Evolutionary conservation across 2,329 filamentous ascomycete species (phyloP), one percentile per base, ranked within the genome.

Genomic region (Zopfia rhizophila): DNA sequence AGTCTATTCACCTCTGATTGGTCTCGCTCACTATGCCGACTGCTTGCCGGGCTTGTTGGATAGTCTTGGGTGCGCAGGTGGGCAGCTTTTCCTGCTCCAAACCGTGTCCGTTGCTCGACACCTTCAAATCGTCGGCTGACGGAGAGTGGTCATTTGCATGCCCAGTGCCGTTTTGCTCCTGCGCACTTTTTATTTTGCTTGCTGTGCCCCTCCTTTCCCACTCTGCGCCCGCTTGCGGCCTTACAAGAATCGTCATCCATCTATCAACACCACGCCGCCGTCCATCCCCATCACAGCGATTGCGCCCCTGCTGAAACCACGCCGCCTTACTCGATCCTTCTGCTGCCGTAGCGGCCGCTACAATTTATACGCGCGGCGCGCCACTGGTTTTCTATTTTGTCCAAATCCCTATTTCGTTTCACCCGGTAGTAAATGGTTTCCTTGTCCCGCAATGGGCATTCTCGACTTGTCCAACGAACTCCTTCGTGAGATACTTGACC

Each of bases 381-480:
- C 16, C 24, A 12, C 17, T 19, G 10, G 19, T 32, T 28, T 18
- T 17, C n/a, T 33, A 23, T 40, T 49, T 51, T 47, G 39, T 16
- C 12, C 28, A 21, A 35, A 5, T 13, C 33, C 6, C 23, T 19
- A n/a, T 5, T 17, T 14, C 35, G 17, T 24, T 40, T 46, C 33
- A 41, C 32, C 51, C 60, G 46, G 56, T 55, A 45, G 60, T 61
- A 55, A 47, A 68, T 69, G 63, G 42, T 65, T 53, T 49, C 23
- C 33, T 38, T 45, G 51, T 50, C 51, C 56, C 60, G 63, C 60
- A 48, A 71, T 69, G 66, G 58, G 62, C 52, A 66, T 68, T 53
- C 66, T 72, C 49, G 61, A 65, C 43, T 68, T 80, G 39, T 77
- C 77, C 49, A 78, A 78, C 56, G 78, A 81, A 60, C 69, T 82